These are phyloP conservation scores for Suillus alpinus DNA, from an alignment of 768 basidiomycete species.

Conservation along the genomic window DNA sequence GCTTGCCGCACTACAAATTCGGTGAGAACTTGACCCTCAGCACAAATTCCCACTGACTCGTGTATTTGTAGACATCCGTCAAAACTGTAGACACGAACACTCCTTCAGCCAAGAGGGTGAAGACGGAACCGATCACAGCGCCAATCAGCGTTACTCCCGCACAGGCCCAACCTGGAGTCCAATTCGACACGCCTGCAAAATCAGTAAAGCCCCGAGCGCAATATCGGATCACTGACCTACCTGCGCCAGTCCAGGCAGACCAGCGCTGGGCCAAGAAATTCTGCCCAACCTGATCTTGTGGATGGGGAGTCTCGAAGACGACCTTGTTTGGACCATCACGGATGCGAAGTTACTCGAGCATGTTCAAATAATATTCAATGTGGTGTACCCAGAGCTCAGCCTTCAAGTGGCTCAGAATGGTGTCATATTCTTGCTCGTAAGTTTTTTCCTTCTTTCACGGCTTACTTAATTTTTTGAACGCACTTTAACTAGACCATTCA, in stretches of 20 bases:
- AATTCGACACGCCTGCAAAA: neutral
- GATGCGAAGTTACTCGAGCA: neutral
- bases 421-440: constrained; percentile 2
- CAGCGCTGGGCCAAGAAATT: neutral
- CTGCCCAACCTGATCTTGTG: neutral
- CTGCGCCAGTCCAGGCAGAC: neutral
- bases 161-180: neutral
- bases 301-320: neutral
- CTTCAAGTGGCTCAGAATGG: constrained; percentile 2
- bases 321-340: constrained; percentile 5
- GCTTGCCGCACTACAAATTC: neutral
- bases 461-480: neutral
- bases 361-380: constrained; percentile 7
- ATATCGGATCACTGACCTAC: neutral
- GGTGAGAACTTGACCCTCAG: neutral
- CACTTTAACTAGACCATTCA: neutral
- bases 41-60: neutral
- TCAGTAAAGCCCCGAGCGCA: neutral
- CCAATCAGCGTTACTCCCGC: neutral
- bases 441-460: neutral
- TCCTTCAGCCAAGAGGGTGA: neutral
- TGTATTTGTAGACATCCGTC: neutral
- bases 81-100: neutral
- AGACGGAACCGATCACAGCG: neutral
- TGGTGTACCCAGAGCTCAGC: constrained; percentile 4